phyloP scores from a whole-genome alignment of 1,284 basidiomycete genomes.

The Acaromyces ingoldii region DNA sequence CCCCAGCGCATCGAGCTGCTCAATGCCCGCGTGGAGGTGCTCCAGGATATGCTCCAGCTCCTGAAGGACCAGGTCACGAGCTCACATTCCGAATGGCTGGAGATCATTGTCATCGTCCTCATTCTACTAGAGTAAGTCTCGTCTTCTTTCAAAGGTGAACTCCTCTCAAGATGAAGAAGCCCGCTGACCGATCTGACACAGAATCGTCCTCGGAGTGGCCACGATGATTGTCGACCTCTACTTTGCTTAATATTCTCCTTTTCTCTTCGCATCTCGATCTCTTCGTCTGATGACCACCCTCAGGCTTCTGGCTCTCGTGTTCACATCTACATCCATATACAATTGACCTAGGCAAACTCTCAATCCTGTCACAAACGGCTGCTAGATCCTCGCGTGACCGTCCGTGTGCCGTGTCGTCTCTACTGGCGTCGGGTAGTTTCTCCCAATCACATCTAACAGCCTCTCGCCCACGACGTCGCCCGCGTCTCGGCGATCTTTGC shows the following conservation, averaged over 20 bases:
- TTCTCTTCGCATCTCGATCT: background rate
- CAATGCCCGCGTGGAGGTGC: slow-evolving; percentile 84
- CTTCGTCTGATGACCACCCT: background rate
- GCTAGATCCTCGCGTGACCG: background rate
- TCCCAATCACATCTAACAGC: background rate
- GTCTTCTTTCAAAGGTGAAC: background rate
- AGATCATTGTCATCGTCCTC: slow-evolving; percentile 87
- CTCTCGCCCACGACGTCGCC: slow-evolving; percentile 3
- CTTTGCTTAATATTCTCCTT: slow-evolving; percentile 25
- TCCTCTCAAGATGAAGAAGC: background rate
- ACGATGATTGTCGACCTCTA: slow-evolving; percentile 50
- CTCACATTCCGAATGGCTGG: slow-evolving; percentile 84
- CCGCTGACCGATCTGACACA: background rate
- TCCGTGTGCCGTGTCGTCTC: background rate
- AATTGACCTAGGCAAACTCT: background rate
- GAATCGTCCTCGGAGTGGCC: slow-evolving; percentile 56
- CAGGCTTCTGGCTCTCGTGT: background rate
- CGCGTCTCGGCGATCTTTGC: slow-evolving; percentile 34
- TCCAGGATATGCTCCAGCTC: slow-evolving; percentile 94
- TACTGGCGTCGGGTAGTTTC: slow-evolving; percentile 3
- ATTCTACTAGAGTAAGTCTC: slow-evolving; percentile 67
- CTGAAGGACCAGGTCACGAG: slow-evolving; percentile 91
- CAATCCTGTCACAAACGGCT: no score
- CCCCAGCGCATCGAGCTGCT: slow-evolving; percentile 87
- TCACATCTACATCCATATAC: background rate